Base-by-base conservation (phyloP, 2,329 filamentous ascomycete genomes). In the Aspergillus ochraceoroseus region DNA sequence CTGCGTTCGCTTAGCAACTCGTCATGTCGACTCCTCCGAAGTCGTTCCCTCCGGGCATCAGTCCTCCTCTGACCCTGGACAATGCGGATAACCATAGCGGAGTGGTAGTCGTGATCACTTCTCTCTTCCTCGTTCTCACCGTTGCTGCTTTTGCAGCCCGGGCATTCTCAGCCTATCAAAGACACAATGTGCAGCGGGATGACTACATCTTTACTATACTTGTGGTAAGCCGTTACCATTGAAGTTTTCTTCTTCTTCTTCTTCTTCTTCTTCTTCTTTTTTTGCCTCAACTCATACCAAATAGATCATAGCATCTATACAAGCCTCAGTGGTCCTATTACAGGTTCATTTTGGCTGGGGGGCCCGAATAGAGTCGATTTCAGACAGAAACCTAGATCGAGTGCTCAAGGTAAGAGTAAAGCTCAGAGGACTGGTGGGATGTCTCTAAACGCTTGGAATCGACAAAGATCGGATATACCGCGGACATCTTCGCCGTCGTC, bases 331-430 rank as follows among this genome's bases (percentile, higher is more conserved):
- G 4, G 56, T 68, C 0, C 66, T 71, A 18, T 44, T 58, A 0
- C 59, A 63, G 31, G 59, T 70, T 1, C 47, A 57, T 7, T 48
- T 58, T 29, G 70, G 70, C 2, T 67, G 68, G 47, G 70, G 70
- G 3, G 65, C 53, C 58, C 1, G 41, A 48, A 5, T 19, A 1
- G 43, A 53, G 0, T 36, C 62, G 4, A 51, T 67, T 2, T 14
- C 44, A 1, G 25, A 38, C 1, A 12, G 32, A 0, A 35, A 57
- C 7, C 42, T 55, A 7, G 33, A 48, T 1, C 38, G 26, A n/a
- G 57, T 67, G 51, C 55, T 63, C 29, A 66, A 67, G 56, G 67
- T 68, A 41, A 28, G 49, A 18, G 7, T 18, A 13, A 17, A 26
- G 5, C 29, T 34, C 3, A 29, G 8, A 25, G 7, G 6, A 11